Base-by-base conservation (phyloP, 345 rosid species). In the Eucalyptus dawsonii region DNA sequence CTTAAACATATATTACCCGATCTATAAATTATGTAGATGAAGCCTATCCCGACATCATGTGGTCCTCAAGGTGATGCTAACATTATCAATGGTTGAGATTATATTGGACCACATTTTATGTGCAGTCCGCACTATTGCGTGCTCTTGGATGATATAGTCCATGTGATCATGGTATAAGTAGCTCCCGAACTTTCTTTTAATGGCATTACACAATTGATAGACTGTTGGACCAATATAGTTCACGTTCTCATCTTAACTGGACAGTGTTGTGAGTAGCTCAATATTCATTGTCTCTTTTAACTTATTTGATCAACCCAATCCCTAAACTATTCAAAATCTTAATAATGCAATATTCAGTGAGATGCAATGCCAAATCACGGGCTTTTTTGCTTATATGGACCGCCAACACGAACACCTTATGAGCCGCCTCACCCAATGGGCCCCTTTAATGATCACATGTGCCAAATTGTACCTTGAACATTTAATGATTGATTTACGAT, bases 91-190 rank as follows among this genome's bases (percentile, higher is more conserved):
- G 51, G 51, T 50, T 50, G 51, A 50, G 51, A 50, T 50, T 50
- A 50, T 50, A 50, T 50, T 14, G 51, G 17, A 14, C 51, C 51
- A 2, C 51, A 14, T 50, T 50, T 50, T 50, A 40, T 50, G 51
- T 14, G 51, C 0, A 50, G 51, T 50, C 17, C 17, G 51, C 51
- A 50, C 6, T 0, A 50, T 14, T 0, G 17, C 1, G 51, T 50
- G 51, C 17, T 14, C 51, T 50, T 50, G 51, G 17, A 50, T 14
- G 51, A 50, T 50, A 50, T 50, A 0, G 51, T 50, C 51, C 0
- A 50, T 50, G 51, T 14, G 51, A 50, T 50, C 16, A 50, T 50
- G 51, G 51, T 50, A 50, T 50, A 50, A 14, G 51, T 50, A 50
- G 16, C 51, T 50, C 50, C 6, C 14, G 51, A 50, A 12, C 14